phyloP scores from a whole-genome alignment of 2,329 filamentous ascomycete genomes.

The Beauveria brongniartii region DNA sequence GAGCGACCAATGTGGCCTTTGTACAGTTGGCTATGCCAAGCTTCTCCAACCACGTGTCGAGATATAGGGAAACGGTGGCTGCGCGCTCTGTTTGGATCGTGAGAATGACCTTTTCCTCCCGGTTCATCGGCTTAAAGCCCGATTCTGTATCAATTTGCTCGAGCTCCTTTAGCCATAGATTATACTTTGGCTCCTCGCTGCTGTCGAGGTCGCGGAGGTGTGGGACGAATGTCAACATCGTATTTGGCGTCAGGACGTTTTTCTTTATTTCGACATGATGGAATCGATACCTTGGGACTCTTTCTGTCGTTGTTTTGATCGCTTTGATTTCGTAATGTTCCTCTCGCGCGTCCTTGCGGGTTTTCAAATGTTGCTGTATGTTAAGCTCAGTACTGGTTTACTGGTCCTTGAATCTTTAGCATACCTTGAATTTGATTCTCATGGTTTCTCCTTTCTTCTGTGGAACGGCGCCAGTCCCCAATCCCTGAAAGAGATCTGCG shows the following conservation, averaged over 20 bases:
- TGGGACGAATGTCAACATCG: constrained; percentile 52
- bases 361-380: constrained; percentile 34
- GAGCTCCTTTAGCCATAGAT: constrained; percentile 48
- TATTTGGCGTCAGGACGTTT: constrained; percentile 52
- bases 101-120: constrained; percentile 41
- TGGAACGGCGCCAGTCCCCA: constrained; percentile 29
- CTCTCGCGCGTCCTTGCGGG: constrained; percentile 37
- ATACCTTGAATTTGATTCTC: constrained; percentile 44
- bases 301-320: constrained; percentile 41
- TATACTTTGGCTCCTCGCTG: constrained; percentile 48
- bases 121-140: constrained; percentile 46
- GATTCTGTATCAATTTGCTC: constrained; percentile 50
- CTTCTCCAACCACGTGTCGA: constrained; percentile 44
- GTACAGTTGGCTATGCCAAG: constrained; percentile 44
- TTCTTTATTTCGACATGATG: constrained; percentile 53
- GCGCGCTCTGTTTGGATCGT: constrained; percentile 45
- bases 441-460: constrained; percentile 33
- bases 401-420: neutral
- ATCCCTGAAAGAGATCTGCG: constrained; percentile 39
- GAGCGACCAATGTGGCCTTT: constrained; percentile 43
- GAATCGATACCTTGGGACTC: constrained; percentile 51
- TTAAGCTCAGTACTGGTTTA: neutral
- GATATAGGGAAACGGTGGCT: constrained; percentile 42
- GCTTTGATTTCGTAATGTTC: constrained; percentile 33
- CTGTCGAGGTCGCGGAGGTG: constrained; percentile 49